Evolutionary conservation across 768 basidiomycete species (phyloP).

Genomic region (Goffeauzyma gilvescens): DNA sequence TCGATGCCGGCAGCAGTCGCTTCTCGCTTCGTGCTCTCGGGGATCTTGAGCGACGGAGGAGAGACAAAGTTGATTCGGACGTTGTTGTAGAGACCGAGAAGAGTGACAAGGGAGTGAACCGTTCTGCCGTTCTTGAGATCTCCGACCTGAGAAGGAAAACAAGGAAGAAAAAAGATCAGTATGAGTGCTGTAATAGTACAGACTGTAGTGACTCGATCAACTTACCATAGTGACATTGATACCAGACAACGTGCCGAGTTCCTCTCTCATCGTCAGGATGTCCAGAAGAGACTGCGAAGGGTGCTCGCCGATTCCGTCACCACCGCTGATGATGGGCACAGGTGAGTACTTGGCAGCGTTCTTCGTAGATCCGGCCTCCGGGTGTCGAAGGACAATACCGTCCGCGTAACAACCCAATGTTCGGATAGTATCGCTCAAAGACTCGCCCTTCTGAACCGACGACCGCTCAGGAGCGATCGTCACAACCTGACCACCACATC

Average conservation of each 20-base stretch:
- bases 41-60: slow-evolving; percentile 72
- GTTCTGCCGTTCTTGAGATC: slow-evolving; percentile 97
- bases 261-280: slow-evolving; percentile 80
- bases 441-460: slow-evolving; percentile 85
- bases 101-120: slow-evolving; percentile 81
- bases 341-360: slow-evolving; percentile 89
- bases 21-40: slow-evolving; percentile 56
- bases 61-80: slow-evolving; percentile 92
- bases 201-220: too few species aligned
- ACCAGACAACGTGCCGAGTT: slow-evolving; percentile 93
- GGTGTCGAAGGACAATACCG: slow-evolving; percentile 83
- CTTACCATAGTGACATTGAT: slow-evolving; percentile 46
- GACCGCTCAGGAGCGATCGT: slow-evolving; percentile 60
- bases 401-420: slow-evolving; percentile 90
- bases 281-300: slow-evolving; percentile 46
- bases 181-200: too few species aligned
- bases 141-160: slow-evolving; percentile 39
- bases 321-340: slow-evolving; percentile 88
- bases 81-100: slow-evolving; percentile 66
- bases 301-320: slow-evolving; percentile 93
- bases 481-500: slow-evolving; percentile 90
- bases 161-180: not conserved
- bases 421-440: slow-evolving; percentile 74
- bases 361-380: slow-evolving; percentile 82
- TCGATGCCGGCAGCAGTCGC: slow-evolving; percentile 66